Evolutionary conservation across 2,329 filamentous ascomycete species (phyloP).

Genomic region (Fusarium sp.): DNA sequence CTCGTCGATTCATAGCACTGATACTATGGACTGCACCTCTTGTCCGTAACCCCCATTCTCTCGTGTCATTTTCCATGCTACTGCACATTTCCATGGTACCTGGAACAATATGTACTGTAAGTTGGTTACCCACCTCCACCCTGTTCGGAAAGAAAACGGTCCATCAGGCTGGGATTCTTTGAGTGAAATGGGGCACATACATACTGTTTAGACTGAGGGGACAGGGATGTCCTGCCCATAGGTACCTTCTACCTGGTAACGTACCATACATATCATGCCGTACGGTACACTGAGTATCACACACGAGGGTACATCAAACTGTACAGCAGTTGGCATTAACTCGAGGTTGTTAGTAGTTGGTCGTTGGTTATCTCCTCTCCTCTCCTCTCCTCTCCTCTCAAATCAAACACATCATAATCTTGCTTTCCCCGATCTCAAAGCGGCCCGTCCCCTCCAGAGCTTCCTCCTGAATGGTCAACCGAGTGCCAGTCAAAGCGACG

Average conservation of each 20-base stretch:
- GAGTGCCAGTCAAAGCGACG: constrained; percentile 2
- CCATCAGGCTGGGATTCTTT: constrained; percentile 1
- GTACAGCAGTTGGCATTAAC: neutral
- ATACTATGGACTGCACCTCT: neutral
- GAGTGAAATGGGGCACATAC: neutral
- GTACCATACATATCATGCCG: neutral
- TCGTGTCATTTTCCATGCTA: constrained; percentile 8
- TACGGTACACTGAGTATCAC: neutral
- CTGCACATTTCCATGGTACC: neutral
- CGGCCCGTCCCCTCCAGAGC: constrained; percentile 29
- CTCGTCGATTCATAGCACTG: neutral
- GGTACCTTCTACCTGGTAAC: neutral
- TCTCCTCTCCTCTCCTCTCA: neutral
- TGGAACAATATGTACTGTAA: neutral
- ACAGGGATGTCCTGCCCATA: neutral
- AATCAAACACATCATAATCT: neutral
- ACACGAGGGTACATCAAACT: neutral
- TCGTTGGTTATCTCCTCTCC: neutral
- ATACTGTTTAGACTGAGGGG: neutral
- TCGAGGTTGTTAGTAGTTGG: neutral
- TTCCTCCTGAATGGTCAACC: constrained; percentile 1
- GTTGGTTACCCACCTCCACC: constrained; percentile 6
- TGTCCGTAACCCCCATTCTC: constrained; percentile 1
- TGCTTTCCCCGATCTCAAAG: constrained; percentile 8
- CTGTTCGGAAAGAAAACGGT: constrained; percentile 8